Percentiles rank a stretch among this genome's conserved stretches.
Evolutionary conservation across 73 alveolate genomes (phyloP).

Genomic region (Breviolum minutum): DNA sequence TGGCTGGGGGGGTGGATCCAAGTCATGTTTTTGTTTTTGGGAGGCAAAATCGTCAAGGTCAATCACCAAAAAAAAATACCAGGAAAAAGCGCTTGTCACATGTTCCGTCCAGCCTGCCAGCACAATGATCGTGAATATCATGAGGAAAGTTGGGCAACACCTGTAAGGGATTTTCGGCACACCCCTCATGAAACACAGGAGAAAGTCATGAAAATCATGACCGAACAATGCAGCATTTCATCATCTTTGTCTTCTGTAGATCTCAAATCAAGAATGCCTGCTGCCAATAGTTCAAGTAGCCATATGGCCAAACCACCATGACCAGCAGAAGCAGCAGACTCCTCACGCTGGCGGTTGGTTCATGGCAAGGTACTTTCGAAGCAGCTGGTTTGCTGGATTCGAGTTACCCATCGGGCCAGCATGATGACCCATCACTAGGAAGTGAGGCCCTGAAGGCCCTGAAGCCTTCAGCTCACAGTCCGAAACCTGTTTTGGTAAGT

Average conservation of each 20-base stretch:
- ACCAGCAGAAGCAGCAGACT: slow-evolving; percentile 34
- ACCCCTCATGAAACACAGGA: not conserved
- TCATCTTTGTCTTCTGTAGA: not conserved
- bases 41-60: too few relatives aligned
- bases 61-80: too few relatives aligned
- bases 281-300: slow-evolving; percentile 61
- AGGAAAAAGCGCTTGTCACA: not conserved
- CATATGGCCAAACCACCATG: slow-evolving; percentile 27
- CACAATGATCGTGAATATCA: slow-evolving; percentile 63
- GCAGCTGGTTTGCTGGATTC: too few relatives aligned
- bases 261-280: slow-evolving; percentile 14
- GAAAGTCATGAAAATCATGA: not conserved
- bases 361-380: too few relatives aligned
- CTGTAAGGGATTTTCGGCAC: not conserved
- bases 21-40: too few relatives aligned
- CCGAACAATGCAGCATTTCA: not conserved
- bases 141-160: slow-evolving; percentile 80
- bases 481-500: too few relatives aligned
- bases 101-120: slow-evolving; percentile 17
- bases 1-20: too few relatives aligned
- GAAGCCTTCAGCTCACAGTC: too few relatives aligned
- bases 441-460: too few relatives aligned
- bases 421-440: too few relatives aligned
- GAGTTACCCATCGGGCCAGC: too few relatives aligned
- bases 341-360: not conserved